Percentiles rank a stretch among this genome's conserved stretches.
phyloP scores from a whole-genome alignment of 768 basidiomycete species.

The Lactifluus volemus region DNA sequence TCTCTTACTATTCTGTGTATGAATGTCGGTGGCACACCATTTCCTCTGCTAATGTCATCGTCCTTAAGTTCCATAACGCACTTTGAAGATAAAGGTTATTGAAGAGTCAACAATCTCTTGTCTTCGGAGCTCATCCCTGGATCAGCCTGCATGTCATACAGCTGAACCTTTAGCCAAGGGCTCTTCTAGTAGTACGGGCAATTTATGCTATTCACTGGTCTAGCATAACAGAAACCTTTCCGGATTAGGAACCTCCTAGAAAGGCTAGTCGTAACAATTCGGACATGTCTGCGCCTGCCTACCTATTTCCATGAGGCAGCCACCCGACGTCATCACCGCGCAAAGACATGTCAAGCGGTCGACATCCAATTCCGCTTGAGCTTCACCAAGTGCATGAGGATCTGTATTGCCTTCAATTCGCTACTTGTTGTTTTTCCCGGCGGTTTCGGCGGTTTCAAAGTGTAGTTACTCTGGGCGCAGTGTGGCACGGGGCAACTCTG shows the following conservation, averaged over 20 bases:
- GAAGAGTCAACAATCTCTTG: too few species aligned
- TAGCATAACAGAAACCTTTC: not conserved
- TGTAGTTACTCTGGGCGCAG: not conserved
- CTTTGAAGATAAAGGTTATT: too few species aligned
- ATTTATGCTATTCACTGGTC: not conserved
- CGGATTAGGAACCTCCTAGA: not conserved
- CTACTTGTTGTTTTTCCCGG: not conserved
- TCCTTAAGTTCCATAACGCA: too few species aligned
- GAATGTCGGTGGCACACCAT: not conserved
- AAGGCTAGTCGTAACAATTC: not conserved
- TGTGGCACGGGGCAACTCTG: not conserved
- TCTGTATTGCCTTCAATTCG: not conserved
- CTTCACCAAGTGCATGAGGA: not conserved
- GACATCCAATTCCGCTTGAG: not conserved
- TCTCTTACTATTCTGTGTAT: not conserved
- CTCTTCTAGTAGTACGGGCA: not conserved
- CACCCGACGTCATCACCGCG: constrained; percentile 1
- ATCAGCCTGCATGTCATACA: not conserved
- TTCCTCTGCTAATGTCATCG: not conserved
- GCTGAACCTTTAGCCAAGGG: not conserved
- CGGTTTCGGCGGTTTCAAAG: not conserved
- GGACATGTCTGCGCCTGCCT: not conserved
- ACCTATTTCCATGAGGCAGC: constrained; percentile 1
- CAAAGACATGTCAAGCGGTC: not conserved
- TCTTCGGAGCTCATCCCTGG: not conserved